Percentiles rank a stretch among this genome's conserved stretches.
phyloP scores from a whole-genome alignment of 2,329 filamentous ascomycete genomes.

The Dissoconium aciculare region DNA sequence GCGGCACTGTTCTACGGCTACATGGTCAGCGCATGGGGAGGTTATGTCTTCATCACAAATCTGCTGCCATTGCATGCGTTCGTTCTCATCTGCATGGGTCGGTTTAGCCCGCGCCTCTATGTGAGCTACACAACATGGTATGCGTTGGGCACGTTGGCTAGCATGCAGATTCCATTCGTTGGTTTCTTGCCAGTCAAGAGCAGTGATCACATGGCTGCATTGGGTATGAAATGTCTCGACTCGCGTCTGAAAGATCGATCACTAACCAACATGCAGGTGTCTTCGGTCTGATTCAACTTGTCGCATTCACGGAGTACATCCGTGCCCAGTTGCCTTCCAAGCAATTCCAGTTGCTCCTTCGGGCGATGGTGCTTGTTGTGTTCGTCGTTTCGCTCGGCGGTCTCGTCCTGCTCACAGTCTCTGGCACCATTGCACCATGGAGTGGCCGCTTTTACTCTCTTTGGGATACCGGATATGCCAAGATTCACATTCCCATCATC shows the following conservation, averaged over 20 bases:
- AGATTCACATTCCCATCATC: constrained; percentile 98
- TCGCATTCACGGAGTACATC: constrained; percentile 83
- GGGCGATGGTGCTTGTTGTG: constrained; percentile 56
- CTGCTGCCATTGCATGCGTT: constrained; percentile 87
- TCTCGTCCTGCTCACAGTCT: constrained; percentile 69
- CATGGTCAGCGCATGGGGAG: constrained; percentile 99
- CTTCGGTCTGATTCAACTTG: constrained; percentile 86
- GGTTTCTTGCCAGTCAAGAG: constrained; percentile 92
- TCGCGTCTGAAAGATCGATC: constrained; percentile 15
- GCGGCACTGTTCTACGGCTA: constrained; percentile 97
- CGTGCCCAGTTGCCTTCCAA: constrained; percentile 76
- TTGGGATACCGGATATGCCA: constrained; percentile 97
- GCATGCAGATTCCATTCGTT: constrained; percentile 99
- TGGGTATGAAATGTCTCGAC: constrained; percentile 48
- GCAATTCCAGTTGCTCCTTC: constrained; percentile 85
- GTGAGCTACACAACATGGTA: constrained; percentile 98
- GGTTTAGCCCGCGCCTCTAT: constrained; percentile 86
- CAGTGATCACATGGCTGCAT: constrained; percentile 94
- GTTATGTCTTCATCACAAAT: constrained; percentile 98
- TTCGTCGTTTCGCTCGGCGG: constrained; percentile 59
- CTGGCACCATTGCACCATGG: constrained; percentile 92
- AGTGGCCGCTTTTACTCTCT: constrained; percentile 97
- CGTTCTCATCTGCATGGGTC: constrained; percentile 88
- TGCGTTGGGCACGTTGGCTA: constrained; percentile 82
- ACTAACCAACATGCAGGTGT: constrained; percentile 44